Evolutionary conservation across 1,139 yeast genomes (phyloP).

Genomic region (Blastobotrys apis): DNA sequence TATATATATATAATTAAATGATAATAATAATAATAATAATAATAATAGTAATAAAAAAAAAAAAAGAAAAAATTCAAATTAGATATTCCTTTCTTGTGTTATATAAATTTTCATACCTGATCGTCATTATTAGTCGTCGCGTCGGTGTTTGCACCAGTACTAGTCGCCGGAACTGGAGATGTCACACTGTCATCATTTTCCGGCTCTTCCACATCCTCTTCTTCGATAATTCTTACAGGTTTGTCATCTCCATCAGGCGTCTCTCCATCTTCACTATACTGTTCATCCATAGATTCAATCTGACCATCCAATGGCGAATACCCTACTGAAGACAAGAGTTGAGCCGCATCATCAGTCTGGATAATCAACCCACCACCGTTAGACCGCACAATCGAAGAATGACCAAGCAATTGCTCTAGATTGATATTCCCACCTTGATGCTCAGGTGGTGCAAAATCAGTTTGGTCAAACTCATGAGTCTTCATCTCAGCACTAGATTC

Average conservation of each 20-base stretch:
- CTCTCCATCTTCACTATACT: conserved; percentile 15
- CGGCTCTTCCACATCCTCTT: conserved; percentile 19
- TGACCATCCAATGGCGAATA: conserved; percentile 13
- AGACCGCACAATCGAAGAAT: conserved; percentile 13
- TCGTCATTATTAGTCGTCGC: neutral
- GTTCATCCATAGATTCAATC: conserved; percentile 14
- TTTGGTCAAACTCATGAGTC: conserved; percentile 20
- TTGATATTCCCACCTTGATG: conserved; percentile 12
- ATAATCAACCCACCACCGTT: conserved; percentile 20
- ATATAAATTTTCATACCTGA: neutral
- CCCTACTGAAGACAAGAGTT: conserved; percentile 19
- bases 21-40: neutral
- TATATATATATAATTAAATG: neutral
- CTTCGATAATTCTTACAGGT: conserved; percentile 11
- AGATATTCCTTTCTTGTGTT: neutral
- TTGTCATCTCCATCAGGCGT: conserved; percentile 15
- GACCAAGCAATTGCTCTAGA: conserved; percentile 21
- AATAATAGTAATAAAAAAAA: neutral
- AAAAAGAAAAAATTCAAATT: neutral
- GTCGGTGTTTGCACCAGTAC: too few species aligned
- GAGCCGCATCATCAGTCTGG: conserved; percentile 19
- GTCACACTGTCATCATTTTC: conserved; percentile 8
- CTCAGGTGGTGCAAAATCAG: conserved; percentile 8
- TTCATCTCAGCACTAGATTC: conserved; percentile 26
- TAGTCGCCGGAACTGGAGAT: neutral